A percentile compares a stretch with the other conserved stretches of the same genome.
These are phyloP conservation scores for Neocucurbitaria cava DNA, from an alignment of 2,329 filamentous ascomycete species.

Conservation along the genomic window DNA sequence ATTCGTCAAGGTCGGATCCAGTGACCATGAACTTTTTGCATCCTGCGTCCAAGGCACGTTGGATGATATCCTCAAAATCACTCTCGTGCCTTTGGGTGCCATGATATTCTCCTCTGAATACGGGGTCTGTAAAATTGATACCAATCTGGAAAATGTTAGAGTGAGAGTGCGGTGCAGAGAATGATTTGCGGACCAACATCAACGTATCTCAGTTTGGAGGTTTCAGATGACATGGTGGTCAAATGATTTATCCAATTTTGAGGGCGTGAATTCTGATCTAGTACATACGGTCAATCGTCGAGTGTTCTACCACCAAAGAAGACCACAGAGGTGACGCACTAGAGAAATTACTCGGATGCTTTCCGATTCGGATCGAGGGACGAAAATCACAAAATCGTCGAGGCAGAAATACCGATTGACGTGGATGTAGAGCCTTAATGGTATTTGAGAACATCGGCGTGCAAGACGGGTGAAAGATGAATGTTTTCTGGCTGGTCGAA, in stretches of 20 bases:
- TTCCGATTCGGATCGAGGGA: background rate
- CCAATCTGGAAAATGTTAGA: conserved; percentile 67
- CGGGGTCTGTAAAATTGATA: conserved; percentile 93
- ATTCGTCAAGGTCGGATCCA: conserved; percentile 84
- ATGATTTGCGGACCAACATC: conserved; percentile 50
- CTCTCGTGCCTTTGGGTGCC: conserved; percentile 77
- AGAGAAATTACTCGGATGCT: conserved; percentile 10
- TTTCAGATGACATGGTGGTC: conserved; percentile 9
- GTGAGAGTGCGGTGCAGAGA: conserved; percentile 4
- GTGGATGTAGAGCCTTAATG: background rate
- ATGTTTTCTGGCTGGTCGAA: conserved; percentile 4
- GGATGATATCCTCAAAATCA: conserved; percentile 78
- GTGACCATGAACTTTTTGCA: conserved; percentile 93
- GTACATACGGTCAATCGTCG: background rate
- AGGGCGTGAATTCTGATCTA: background rate
- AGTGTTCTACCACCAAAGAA: too few relatives aligned
- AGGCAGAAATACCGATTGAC: background rate
- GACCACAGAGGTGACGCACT: conserved; percentile 13
- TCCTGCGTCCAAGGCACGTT: conserved; percentile 77
- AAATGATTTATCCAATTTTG: background rate
- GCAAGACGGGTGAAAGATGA: conserved; percentile 5
- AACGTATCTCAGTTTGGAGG: conserved; percentile 44
- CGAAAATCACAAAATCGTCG: background rate
- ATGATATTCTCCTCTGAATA: conserved; percentile 85
- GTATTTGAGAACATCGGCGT: conserved; percentile 18